Base-by-base conservation (phyloP, 768 basidiomycete genomes). In the Amanita subjunquillea region DNA sequence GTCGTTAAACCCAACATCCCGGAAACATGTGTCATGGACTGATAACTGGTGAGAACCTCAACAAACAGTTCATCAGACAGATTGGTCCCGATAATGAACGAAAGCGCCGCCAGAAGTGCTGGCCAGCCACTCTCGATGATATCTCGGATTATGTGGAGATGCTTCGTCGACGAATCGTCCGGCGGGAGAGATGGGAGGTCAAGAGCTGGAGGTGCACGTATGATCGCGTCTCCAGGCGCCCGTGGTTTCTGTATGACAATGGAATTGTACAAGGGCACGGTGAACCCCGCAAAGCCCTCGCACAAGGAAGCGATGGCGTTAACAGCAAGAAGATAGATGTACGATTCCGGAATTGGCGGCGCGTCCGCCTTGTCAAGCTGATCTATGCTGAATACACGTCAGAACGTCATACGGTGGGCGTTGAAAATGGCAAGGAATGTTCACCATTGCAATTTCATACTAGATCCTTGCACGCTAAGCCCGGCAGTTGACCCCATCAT, bases 301-400 rank as follows among this genome's bases (percentile, higher is more conserved):
- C 87, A 91, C 2, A 99, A 70, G 0, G 89, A 83, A 27, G 87
- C 77, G 7, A 97, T 75, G 60, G 87, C 93, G 60, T 97, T 93
- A 0, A 96, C 78, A 0, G 83, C 90, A 1, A 99, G 78, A 6
- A 99, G 84, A 62, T 94, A 95, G 56, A 95, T 78, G 63, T 99
- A 97, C 3, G 87, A 77, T 54, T 99, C 96, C 0, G 96, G 95
- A 50, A 97, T 93, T 0, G 82, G 75, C 0, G 96, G 96, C 0
- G 93, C 82, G 59, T 99, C 96, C 0, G 91, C 87, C 66, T 99
- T 99, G 71, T 99, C 95, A 10, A 97, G 80, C 65, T 98, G 96
- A 64, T 99, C 95, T 59, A 99, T 97, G 64, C 94, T 96, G 59
- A 4, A 37, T 23, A 15, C 48, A 36, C 3, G 30, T 40, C 4